Percentiles rank a stretch among this genome's conserved stretches.
These are phyloP conservation scores for Agaricus sinodeliciosus DNA, from an alignment of 768 basidiomycete genomes.

Conservation along the genomic window DNA sequence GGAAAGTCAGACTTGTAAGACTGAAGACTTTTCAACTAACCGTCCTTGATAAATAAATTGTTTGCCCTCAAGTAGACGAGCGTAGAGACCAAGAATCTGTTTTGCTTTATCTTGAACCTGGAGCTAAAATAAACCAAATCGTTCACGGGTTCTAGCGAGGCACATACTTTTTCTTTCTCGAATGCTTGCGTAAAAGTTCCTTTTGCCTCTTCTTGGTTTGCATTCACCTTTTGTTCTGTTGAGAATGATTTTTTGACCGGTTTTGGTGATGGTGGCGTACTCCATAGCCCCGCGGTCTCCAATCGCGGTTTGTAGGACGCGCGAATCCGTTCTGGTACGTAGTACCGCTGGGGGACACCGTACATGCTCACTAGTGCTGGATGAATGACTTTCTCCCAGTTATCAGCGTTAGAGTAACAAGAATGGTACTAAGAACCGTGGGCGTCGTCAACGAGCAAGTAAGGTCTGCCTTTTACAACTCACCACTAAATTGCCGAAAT, in stretches of 20 bases:
- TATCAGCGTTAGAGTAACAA: slow-evolving; percentile 54
- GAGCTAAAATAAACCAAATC: neutral
- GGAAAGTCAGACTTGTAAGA: slow-evolving; percentile 6
- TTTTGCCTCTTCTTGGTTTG: slow-evolving; percentile 25
- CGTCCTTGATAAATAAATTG: slow-evolving; percentile 45
- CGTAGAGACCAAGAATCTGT: slow-evolving; percentile 49
- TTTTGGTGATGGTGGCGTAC: slow-evolving; percentile 18
- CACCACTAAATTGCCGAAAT: slow-evolving; percentile 68
- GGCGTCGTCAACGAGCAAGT: slow-evolving; percentile 8
- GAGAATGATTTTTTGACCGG: slow-evolving; percentile 39
- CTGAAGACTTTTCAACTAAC: slow-evolving; percentile 23
- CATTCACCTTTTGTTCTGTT: slow-evolving; percentile 20
- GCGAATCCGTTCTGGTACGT: slow-evolving; percentile 60
- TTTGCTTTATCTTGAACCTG: slow-evolving; percentile 59
- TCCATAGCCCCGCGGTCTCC: slow-evolving; percentile 62
- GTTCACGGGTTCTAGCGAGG: neutral
- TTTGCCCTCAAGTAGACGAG: slow-evolving; percentile 43
- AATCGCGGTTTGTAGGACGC: slow-evolving; percentile 49
- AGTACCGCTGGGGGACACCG: slow-evolving; percentile 67
- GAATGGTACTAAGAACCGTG: slow-evolving; percentile 43
- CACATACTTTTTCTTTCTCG: slow-evolving; percentile 54
- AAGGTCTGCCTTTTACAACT: slow-evolving; percentile 19
- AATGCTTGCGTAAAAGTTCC: slow-evolving; percentile 47
- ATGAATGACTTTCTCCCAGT: slow-evolving; percentile 54
- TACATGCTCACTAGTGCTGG: slow-evolving; percentile 50